phyloP scores from a whole-genome alignment of 306 rosid genomes.

The Herpetospermum pedunculosum region DNA sequence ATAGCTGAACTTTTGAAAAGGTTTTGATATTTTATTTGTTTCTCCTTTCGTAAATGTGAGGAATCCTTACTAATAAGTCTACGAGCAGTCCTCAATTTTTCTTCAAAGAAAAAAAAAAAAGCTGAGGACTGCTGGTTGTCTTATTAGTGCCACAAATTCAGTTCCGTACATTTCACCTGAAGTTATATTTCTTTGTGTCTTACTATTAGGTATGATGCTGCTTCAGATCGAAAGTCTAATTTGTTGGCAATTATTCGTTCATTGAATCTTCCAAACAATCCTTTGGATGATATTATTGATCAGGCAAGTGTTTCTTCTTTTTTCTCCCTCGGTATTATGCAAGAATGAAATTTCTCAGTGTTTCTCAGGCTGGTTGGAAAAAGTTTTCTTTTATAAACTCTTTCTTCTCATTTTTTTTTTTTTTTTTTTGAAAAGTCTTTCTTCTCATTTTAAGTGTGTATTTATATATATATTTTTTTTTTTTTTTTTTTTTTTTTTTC shows the following conservation, averaged over 20 bases:
- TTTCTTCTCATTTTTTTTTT: too few relatives aligned
- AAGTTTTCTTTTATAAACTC: too few relatives aligned
- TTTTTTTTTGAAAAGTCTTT: background rate
- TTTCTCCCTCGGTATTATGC: background rate
- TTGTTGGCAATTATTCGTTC: slow-evolving; percentile 67
- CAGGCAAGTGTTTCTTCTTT: slow-evolving; percentile 38
- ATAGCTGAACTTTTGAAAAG: slow-evolving; percentile 62
- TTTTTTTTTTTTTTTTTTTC: too few relatives aligned
- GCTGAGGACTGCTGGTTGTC: slow-evolving; percentile 5
- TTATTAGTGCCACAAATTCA: background rate
- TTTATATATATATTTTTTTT: too few relatives aligned
- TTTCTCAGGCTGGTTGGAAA: background rate
- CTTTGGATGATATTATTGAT: slow-evolving; percentile 90
- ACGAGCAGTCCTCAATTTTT: slow-evolving; percentile 2
- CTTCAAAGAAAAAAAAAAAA: background rate
- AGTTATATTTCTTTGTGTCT: slow-evolving; percentile 3
- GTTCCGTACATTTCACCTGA: background rate
- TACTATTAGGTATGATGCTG: slow-evolving; percentile 62
- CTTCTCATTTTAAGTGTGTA: background rate
- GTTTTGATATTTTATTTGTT: slow-evolving; percentile 24
- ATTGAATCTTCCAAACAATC: slow-evolving; percentile 90
- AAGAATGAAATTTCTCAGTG: background rate
- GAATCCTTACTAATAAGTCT: background rate
- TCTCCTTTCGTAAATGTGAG: slow-evolving; percentile 10
- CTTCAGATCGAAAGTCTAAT: slow-evolving; percentile 65